Conservation (phyloP, 805 yeast species). For the Debaryomyces hansenii region DNA sequence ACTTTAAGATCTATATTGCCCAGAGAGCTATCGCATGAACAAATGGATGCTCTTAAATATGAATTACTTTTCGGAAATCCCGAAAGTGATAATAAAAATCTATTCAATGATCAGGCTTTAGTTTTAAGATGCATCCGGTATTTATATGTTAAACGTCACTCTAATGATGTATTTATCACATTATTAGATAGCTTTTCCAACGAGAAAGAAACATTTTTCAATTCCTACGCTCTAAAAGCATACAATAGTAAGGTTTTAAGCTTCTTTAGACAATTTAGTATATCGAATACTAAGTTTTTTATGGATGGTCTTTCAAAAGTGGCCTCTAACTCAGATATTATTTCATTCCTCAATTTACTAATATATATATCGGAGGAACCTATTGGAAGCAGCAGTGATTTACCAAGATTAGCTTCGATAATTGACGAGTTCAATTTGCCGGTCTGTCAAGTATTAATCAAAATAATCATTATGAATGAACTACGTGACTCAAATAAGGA, state of each 20-base stretch:
- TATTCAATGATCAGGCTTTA: slow-evolving; percentile 10
- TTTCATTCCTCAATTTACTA: slow-evolving; percentile 17
- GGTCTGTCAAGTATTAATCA: slow-evolving; percentile 27
- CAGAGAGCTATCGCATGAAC: slow-evolving; percentile 1
- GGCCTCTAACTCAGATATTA: slow-evolving; percentile 15
- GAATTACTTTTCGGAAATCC: slow-evolving; percentile 9
- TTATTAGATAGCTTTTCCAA: slow-evolving; percentile 12
- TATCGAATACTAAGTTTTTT: slow-evolving; percentile 18
- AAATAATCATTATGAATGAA: slow-evolving; percentile 17
- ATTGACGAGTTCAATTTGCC: slow-evolving; percentile 39
- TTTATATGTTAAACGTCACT: slow-evolving; percentile 11
- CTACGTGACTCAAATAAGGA: slow-evolving; percentile 5
- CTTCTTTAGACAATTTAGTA: slow-evolving; percentile 12
- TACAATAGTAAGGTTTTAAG: slow-evolving; percentile 8
- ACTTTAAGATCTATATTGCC: slow-evolving; percentile 7
- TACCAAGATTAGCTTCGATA: slow-evolving; percentile 10
- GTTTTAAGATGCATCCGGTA: slow-evolving; percentile 12
- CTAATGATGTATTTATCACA: slow-evolving; percentile 10
- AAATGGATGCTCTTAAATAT: slow-evolving; percentile 4
- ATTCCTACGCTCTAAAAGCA: slow-evolving; percentile 3
- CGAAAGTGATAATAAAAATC: background rate
- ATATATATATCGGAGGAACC: slow-evolving; percentile 1
- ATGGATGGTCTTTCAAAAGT: slow-evolving; percentile 20
- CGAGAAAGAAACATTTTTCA: slow-evolving; percentile 2
- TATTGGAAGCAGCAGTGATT: slow-evolving; percentile 9